Percentiles rank a stretch among this genome's conserved stretches.
phyloP scores from a whole-genome alignment of 2,329 filamentous ascomycete species.

The Penicillium brevicompactum region DNA sequence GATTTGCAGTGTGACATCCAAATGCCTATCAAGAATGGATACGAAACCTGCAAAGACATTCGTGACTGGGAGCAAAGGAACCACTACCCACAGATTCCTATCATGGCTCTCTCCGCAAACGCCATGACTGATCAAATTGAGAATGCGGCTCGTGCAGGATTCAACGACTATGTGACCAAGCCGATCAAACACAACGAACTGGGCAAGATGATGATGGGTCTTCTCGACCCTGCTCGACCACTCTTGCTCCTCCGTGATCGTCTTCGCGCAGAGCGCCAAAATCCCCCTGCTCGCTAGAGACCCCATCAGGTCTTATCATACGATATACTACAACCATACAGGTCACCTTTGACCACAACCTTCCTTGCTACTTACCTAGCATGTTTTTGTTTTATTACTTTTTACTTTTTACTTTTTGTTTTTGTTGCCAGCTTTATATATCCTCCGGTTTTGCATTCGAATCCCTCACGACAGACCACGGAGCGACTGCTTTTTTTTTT shows the following conservation, averaged over 20 bases:
- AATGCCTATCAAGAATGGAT: conserved; percentile 54
- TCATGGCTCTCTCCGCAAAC: conserved; percentile 54
- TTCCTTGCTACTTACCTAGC: background rate
- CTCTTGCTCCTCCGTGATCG: conserved; percentile 47
- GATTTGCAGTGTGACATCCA: conserved; percentile 49
- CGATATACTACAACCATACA: background rate
- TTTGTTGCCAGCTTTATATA: background rate
- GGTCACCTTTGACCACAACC: background rate
- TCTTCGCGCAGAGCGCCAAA: conserved; percentile 25
- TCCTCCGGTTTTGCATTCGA: conserved; percentile 2
- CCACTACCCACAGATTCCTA: conserved; percentile 50
- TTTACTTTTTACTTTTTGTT: background rate
- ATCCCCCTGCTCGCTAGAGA: conserved; percentile 16
- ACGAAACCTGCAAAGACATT: conserved; percentile 51
- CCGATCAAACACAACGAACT: conserved; percentile 53
- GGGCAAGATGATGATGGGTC: conserved; percentile 53
- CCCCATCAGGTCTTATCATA: background rate
- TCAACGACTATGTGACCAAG: conserved; percentile 54
- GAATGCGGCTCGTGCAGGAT: conserved; percentile 48
- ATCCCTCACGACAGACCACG: conserved; percentile 6
- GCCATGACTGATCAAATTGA: conserved; percentile 54
- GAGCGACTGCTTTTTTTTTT: conserved; percentile 7
- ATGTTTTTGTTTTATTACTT: conserved; percentile 4
- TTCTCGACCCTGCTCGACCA: conserved; percentile 47
- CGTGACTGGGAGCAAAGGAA: conserved; percentile 49